These are phyloP conservation scores for Gloeopeniophorella convolvens DNA, from an alignment of 768 basidiomycete genomes.

Conservation along the genomic window DNA sequence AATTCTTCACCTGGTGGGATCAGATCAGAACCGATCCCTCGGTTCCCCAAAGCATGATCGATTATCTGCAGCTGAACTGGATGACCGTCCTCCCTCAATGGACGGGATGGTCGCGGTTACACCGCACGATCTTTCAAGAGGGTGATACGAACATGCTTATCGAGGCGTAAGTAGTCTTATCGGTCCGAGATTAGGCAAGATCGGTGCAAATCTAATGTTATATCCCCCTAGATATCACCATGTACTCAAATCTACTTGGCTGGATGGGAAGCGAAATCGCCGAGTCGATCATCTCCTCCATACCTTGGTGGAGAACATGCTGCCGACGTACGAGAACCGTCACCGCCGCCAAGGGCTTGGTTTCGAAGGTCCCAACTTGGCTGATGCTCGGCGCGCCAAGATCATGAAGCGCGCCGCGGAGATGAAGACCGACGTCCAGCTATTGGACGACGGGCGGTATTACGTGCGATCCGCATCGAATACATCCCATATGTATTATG, in stretches of 20 bases:
- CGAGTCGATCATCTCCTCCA: not conserved
- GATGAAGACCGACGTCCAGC: not conserved
- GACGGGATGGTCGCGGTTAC: not conserved
- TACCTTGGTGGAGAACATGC: not conserved
- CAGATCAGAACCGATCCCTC: not conserved
- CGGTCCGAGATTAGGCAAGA: not conserved
- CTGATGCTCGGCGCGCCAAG: not conserved
- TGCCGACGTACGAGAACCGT: not conserved
- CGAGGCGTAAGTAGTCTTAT: not conserved
- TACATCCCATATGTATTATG: not conserved
- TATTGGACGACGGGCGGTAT: not conserved
- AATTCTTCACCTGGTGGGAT: not conserved
- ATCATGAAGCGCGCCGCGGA: not conserved
- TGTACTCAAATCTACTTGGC: not conserved
- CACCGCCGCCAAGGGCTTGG: not conserved
- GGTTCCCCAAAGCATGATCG: not conserved
- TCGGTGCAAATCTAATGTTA: not conserved
- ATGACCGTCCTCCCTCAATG: not conserved
- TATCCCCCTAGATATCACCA: not conserved
- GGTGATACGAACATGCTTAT: constrained; percentile 7
- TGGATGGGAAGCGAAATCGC: not conserved
- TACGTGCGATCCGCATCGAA: not conserved
- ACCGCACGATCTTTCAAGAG: not conserved
- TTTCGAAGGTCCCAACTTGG: not conserved
- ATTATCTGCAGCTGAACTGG: not conserved